phyloP scores from a whole-genome alignment of 306 rosid genomes.

The Oxytropis ochrocephala region DNA sequence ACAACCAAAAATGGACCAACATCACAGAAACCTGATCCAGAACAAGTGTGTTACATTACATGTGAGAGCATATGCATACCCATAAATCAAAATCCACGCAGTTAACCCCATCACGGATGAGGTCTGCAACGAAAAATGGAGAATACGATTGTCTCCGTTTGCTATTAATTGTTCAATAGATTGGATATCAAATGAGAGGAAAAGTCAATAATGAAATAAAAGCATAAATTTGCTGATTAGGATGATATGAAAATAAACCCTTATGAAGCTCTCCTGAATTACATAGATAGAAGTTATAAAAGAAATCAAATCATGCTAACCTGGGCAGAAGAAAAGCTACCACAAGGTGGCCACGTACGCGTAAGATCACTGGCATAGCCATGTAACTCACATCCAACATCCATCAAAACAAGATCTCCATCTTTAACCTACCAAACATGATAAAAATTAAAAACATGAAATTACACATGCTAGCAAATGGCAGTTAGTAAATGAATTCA shows the following conservation, averaged over 20 bases:
- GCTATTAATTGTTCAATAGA: slow-evolving; percentile 1
- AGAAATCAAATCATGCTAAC: slow-evolving; percentile 31
- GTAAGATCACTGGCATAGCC: slow-evolving; percentile 94
- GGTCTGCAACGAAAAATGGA: background rate
- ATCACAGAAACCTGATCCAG: slow-evolving; percentile 5
- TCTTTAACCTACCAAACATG: slow-evolving; percentile 59
- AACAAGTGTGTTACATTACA: background rate
- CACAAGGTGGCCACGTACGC: slow-evolving; percentile 95
- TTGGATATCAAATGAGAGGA: background rate
- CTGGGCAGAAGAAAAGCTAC: slow-evolving; percentile 76
- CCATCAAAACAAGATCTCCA: slow-evolving; percentile 94
- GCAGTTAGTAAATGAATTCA: slow-evolving; percentile 30
- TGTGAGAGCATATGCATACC: background rate
- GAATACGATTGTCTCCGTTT: background rate
- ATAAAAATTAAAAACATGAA: slow-evolving; percentile 14
- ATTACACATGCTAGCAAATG: background rate
- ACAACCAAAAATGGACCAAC: background rate
- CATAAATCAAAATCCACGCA: slow-evolving; percentile 11
- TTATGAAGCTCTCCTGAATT: background rate
- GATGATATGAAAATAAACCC: background rate
- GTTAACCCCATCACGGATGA: background rate
- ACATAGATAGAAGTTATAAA: background rate
- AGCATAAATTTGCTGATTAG: background rate
- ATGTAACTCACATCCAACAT: slow-evolving; percentile 89
- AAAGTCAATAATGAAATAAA: background rate